Conservation (phyloP, 1,284 basidiomycete species). For the Rhodofomes roseus region DNA sequence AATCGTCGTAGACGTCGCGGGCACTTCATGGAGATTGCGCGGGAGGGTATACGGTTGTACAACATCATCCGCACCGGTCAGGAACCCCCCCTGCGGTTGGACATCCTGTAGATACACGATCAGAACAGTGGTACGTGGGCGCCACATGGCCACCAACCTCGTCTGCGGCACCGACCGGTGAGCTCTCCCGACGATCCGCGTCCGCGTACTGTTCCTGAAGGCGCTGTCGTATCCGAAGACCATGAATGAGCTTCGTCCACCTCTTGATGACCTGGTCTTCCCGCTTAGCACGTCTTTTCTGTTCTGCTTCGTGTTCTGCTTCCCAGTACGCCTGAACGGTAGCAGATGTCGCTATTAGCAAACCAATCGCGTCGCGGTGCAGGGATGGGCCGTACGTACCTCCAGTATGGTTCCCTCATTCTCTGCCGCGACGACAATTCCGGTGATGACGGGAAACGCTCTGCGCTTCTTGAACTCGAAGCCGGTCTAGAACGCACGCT, state of each 20-base stretch:
- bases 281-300: slow-evolving; percentile 73
- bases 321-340: slow-evolving; percentile 74
- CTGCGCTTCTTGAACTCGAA: slow-evolving; percentile 95
- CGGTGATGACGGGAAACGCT: slow-evolving; percentile 82
- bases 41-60: slow-evolving; percentile 70
- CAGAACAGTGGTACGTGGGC: slow-evolving; percentile 2
- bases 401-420: slow-evolving; percentile 77
- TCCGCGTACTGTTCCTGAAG: slow-evolving; percentile 79
- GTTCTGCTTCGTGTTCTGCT: slow-evolving; percentile 72
- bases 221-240: slow-evolving; percentile 80
- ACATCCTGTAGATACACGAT: slow-evolving; percentile 13
- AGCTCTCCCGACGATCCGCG: slow-evolving; percentile 19
- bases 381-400: slow-evolving; percentile 38
- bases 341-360: not conserved
- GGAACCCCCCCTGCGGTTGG: slow-evolving; percentile 54
- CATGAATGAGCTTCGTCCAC: slow-evolving; percentile 88
- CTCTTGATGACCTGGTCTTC: slow-evolving; percentile 83
- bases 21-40: slow-evolving; percentile 43
- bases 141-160: slow-evolving; percentile 15
- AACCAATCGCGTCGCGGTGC: not conserved
- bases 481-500: slow-evolving; percentile 53
- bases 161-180: slow-evolving; percentile 18
- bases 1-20: slow-evolving; percentile 12
- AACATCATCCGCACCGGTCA: slow-evolving; percentile 68
- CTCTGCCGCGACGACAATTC: slow-evolving; percentile 85